A percentile compares a stretch with the other conserved stretches of the same genome.
Conservation (phyloP, 306 rosid species). For the Ormosia emarginata region DNA sequence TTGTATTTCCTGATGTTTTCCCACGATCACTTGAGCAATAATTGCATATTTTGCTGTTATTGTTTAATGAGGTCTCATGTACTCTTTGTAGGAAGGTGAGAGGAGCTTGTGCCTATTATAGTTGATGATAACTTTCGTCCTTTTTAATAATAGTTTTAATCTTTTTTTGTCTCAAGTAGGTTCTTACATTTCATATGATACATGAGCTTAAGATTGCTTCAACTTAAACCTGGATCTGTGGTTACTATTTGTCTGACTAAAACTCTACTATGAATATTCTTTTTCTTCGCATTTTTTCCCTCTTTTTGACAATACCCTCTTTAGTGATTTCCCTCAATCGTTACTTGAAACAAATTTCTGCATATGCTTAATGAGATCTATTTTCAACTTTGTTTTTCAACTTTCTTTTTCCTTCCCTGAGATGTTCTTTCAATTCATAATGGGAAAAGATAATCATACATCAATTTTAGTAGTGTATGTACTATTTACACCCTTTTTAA, state of each 20-base stretch:
- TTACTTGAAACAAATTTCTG: not conserved
- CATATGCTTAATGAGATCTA: not conserved
- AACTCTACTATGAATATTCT: not conserved
- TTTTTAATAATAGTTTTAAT: not conserved
- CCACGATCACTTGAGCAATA: not conserved
- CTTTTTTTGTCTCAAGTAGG: not conserved
- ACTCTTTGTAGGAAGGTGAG: not conserved
- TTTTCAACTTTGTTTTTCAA: not conserved
- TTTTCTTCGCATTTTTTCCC: not conserved
- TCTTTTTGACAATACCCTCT: not conserved
- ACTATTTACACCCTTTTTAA: too few species aligned
- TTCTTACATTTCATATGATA: not conserved
- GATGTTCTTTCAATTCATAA: slow-evolving; percentile 4
- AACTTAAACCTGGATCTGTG: not conserved
- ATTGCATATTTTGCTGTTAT: not conserved
- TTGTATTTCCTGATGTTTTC: not conserved
- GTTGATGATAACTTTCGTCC: not conserved
- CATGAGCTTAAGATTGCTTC: not conserved
- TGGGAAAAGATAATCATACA: too few species aligned
- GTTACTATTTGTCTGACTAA: not conserved
- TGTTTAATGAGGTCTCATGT: not conserved
- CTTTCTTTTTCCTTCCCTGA: not conserved
- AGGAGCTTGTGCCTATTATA: not conserved
- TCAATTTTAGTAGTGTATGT: too few species aligned
- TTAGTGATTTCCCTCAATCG: not conserved